Evolutionary conservation across 495 filamentous ascomycete genomes (phyloP).

Genomic region (Penicillium coprophilum): DNA sequence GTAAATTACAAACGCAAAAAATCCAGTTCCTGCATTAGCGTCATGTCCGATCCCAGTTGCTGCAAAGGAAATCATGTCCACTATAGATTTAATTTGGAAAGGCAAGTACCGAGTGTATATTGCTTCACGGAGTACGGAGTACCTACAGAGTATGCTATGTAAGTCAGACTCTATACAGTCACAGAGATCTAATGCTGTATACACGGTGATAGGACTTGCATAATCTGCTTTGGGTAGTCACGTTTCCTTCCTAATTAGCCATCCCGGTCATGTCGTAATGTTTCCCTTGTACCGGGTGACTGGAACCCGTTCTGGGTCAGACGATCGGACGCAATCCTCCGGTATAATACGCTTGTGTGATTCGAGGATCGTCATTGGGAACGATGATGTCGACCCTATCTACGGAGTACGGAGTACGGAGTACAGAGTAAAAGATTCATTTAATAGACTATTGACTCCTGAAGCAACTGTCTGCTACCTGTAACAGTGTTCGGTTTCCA

Average conservation of each 20-base stretch:
- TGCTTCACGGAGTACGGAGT: neutral
- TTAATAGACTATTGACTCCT: slow-evolving; percentile 25
- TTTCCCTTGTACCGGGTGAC: neutral
- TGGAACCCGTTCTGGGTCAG: slow-evolving; percentile 13
- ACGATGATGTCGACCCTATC: slow-evolving; percentile 13
- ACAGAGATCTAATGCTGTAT: too few species aligned
- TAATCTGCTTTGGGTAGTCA: slow-evolving; percentile 5
- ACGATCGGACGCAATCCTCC: slow-evolving; percentile 8
- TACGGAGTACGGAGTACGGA: too few species aligned
- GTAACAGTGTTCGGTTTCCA: neutral
- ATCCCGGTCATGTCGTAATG: slow-evolving; percentile 1
- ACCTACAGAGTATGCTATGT: too few species aligned
- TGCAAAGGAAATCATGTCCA: slow-evolving; percentile 24
- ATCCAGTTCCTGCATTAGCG: slow-evolving; percentile 50
- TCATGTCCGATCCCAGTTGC: slow-evolving; percentile 22
- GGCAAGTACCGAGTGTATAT: neutral
- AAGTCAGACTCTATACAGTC: too few species aligned
- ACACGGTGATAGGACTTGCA: slow-evolving; percentile 5
- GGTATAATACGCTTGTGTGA: slow-evolving; percentile 3
- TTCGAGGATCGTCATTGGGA: slow-evolving; percentile 4
- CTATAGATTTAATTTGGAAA: slow-evolving; percentile 5
- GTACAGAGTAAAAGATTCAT: too few species aligned
- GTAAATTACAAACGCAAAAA: slow-evolving; percentile 6
- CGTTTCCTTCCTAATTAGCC: neutral
- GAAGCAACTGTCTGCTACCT: slow-evolving; percentile 22